Base-by-base conservation (phyloP, 2,329 filamentous ascomycete genomes). In the Ceratocystis variospora region DNA sequence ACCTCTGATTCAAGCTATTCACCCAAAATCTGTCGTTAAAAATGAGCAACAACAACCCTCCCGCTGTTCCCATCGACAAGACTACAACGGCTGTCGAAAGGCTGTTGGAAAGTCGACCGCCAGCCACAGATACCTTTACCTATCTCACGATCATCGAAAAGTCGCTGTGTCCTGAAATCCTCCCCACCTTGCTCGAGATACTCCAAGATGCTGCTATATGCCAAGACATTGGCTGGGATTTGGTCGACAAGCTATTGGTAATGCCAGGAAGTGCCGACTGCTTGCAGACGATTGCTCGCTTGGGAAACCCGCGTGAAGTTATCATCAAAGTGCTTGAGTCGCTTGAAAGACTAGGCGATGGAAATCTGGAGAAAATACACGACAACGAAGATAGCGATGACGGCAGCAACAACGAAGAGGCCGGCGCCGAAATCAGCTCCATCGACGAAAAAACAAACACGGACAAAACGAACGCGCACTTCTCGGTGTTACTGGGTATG, bases 301-400 rank as follows among this genome's bases (percentile, higher is more conserved):
- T 90, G 48, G 89, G 89, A 63, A 94, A 93, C 72, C 89, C 89
- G 0, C 80, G 89, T 63, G 89, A 94, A 74, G 87, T 91, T 59
- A 87, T 93, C 68, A 79, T 94, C 71, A 92, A 92, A 73, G 84
- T 90, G 37, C 86, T 89, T 31, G 88, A 92, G 73, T 83, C 84
- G 15, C 77, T 94, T 68, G 83, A 87, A 63, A 80, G 83, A 61
- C 74, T 75, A 4, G 73, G 75, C 55, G 72, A 73, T 46, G 76
- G 78, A n/a, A 76, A 79, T 31, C 25, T 37, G 8, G 6, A 31
- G 5, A 55, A 64, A 6, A 33, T 46, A 12, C 75, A 76, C 7
- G 76, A 76, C 59, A 72, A 76, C 6, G 73, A 74, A 8, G 74
- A 75, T 22, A 71, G 71, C 28, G 72, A 70, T 19, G 68, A 69